Evolutionary conservation across 2,329 filamentous ascomycete species (phyloP), one percentile per base, ranked within the genome.

Genomic region (Aspergillus niger): DNA sequence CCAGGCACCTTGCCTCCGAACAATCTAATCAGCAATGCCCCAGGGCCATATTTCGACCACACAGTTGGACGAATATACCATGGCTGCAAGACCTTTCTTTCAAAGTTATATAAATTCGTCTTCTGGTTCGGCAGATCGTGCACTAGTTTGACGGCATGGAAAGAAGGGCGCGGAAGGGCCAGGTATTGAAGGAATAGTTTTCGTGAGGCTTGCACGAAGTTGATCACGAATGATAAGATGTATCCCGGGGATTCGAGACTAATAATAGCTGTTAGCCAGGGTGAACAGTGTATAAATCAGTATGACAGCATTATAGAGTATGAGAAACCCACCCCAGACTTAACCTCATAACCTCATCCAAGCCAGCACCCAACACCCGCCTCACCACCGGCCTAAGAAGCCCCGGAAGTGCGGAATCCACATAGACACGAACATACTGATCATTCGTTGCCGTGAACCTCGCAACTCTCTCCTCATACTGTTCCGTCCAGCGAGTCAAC

Each of bases 21-120:
- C 1, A 62, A n/a, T 41, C 69, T 60, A 4, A 64, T 57, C 0
- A 64, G 22, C 57, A 64, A 63, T 8, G 69, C 66, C 1, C 57
- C 56, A 0, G 53, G 62, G 8, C 63, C 65, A 64, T 65, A 71
- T 47, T 62, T 63, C 3, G 65, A 65, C 58, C 43, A 62, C 17
- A 69, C 43, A 0, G 57, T 70, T 1, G 71, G 66, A n/a, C 63
- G 57, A 0, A 73, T 62, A 39, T 73, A 72, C 67, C 67, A 73
- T 0, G 71, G 70, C 13, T 72, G 65, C 0, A 64, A 38, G 5
- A 57, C 53, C 24, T 62, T 64, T n/a, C 64, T 56, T 13, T 58
- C 41, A 20, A 65, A 60, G 2, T 61, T 58, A 20, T 64, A 69
- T 6, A 63, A 48, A 3, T 44, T 57, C 3, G 62, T 63, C 13